Evolutionary conservation across 441 rosid genomes (phyloP), one percentile per base, ranked within the genome.

Genomic region (Populus trichocarpa): DNA sequence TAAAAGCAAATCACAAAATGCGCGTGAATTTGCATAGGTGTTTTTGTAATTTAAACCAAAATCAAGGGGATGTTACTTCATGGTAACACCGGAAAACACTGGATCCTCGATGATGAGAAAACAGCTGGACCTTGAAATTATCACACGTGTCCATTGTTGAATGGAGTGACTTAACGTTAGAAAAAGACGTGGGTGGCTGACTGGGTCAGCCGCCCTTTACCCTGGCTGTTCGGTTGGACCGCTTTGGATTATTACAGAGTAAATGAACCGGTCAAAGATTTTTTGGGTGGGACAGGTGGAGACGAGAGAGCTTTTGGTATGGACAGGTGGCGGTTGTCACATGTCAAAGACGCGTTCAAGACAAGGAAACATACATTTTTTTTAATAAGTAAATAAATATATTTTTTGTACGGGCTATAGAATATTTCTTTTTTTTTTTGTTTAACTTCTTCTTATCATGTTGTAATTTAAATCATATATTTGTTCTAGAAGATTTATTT

Each of bases 101-200:
- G 66, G 66, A 61, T 61, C 26, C 14, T 9, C 28, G 26, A 0
- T 0, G 26, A 9, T 2, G 2, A 3, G 22, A 10, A 7, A 67
- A 81, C 84, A 79, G 83, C 83, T 81, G 87, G 86, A 71, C 36
- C 40, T 1, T 9, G 30, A 25, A 1, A 0, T 33, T 36, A 3
- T 1, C 25, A 23, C 64, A 69, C 77, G 82, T 83, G 84, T 70
- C 77, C 0, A 10, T 7, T 20, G 18, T 26, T n/a, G 2, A 68
- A 38, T 36, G 78, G 76, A n/a, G 25, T 75, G 84, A 79, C 81
- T 79, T 73, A 57, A 80, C 82, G 64, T 79, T 20, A 2, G 28
- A 26, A 69, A 33, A 6, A 70, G 18, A 10, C 46, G 73, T 0
- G 53, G 4, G 8, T 12, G 22, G 1, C 18, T 25, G 75, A 61